Percentiles rank a stretch among this genome's conserved stretches.
phyloP scores from a whole-genome alignment of 768 basidiomycete species.

The Gloeophyllum trabeum region DNA sequence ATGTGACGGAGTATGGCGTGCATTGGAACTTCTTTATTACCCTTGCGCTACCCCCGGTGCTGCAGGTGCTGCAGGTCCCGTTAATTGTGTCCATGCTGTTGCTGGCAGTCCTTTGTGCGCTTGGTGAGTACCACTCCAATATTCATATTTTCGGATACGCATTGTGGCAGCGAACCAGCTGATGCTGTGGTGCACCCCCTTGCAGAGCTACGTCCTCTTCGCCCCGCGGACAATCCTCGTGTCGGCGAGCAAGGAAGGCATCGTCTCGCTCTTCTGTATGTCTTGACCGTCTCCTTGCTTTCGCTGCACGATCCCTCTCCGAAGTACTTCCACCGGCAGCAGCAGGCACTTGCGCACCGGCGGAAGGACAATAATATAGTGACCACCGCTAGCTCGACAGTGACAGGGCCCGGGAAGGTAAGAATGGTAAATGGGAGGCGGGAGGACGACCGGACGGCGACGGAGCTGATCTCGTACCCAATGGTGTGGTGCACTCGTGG shows the following conservation, averaged over 20 bases:
- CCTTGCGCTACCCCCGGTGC: constrained; percentile 67
- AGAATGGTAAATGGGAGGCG: no score
- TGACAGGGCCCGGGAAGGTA: no score
- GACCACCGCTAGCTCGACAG: neutral
- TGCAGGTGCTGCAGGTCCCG: constrained; percentile 62
- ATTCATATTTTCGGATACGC: no score
- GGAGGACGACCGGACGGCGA: constrained; percentile 62
- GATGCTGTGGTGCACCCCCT: constrained; percentile 37
- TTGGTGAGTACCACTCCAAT: constrained; percentile 41
- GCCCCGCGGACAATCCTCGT: constrained; percentile 54
- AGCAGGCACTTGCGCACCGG: constrained; percentile 3
- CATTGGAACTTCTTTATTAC: constrained; percentile 99
- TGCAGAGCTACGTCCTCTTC: constrained; percentile 56
- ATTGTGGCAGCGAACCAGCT: no score
- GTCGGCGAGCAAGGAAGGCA: constrained; percentile 85
- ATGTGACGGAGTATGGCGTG: constrained; percentile 89
- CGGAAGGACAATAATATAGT: constrained; percentile 5
- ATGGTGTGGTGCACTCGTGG: constrained; percentile 69
- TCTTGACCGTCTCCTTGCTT: no score
- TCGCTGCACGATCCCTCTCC: constrained; percentile 40
- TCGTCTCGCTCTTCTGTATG: constrained; percentile 67
- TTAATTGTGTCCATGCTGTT: constrained; percentile 42
- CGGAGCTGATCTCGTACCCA: constrained; percentile 68
- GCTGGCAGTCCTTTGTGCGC: constrained; percentile 48
- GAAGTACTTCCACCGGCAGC: constrained; percentile 41